Evolutionary conservation across 371 early-diverging fungal species (phyloP), one percentile per base, ranked within the genome.

Genomic region (Syncephalastrum sp.): DNA sequence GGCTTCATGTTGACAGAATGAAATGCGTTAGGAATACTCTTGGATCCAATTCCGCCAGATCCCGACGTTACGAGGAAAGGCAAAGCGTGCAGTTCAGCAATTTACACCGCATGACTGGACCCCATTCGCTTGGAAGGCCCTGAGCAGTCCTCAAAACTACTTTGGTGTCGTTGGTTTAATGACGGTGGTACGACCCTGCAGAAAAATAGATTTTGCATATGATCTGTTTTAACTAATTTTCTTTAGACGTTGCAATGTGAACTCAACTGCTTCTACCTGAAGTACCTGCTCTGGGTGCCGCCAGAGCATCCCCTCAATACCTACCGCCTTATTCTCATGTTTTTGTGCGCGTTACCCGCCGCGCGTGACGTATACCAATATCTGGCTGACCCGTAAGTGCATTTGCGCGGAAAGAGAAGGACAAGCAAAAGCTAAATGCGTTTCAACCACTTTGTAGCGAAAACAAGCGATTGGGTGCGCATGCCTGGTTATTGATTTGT

Each of bases 71-170:
- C 77, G 86, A 44, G 96, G 95, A 14, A 96, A 94, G 77, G 72
- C 96, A 5, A 90, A 87, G 56, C 81, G 98, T 14, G 88, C 94
- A 1, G 89, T 94, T 33, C 88, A 89, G 43, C 98, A 96, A 74
- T 95, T 96, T 57, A 95, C 95, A 7, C 97, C 97, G 33, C 91
- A 91, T 68, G 86, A 85, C 63, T 97, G 96, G 96, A 95, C 94
- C 5, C 84, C 77, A 42, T 97, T 93, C 64, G 86, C 90, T 59
- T 97, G 97, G 97, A 88, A 80, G 15, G 74, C 88, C 1, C 90
- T 92, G 5, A 85, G 83, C 42, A 84, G 87, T 45, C 90, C 93
- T 60, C 87, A 85, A 57, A 88, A 86, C 68, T 94, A 86, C 70
- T 67, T 87, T 42, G 89, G 88, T 13, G 82, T 90, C 14, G 64